Percentiles rank a stretch among this genome's conserved stretches.
These are phyloP conservation scores for Zygosaccharomyces siamensis DNA, from an alignment of 805 yeast genomes.

Conservation along the genomic window DNA sequence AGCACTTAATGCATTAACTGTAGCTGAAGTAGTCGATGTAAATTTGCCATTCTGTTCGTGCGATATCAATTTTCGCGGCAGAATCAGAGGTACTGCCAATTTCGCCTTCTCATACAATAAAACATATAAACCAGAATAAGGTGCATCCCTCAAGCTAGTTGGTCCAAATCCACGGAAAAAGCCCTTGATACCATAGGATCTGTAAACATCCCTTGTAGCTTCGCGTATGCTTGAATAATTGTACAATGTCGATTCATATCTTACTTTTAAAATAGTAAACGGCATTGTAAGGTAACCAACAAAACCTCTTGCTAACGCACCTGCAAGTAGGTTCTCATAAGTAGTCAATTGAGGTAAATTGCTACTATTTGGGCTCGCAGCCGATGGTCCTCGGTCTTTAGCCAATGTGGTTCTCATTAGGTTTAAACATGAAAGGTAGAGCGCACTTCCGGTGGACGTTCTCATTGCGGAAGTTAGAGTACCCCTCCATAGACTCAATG, in stretches of 20 bases:
- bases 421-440: conserved; percentile 74
- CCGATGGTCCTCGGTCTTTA: conserved; percentile 15
- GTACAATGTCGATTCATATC: conserved; percentile 80
- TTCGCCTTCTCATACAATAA: conserved; percentile 77
- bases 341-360: conserved; percentile 66
- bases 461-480: conserved; percentile 86
- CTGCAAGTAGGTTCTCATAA: conserved; percentile 65
- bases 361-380: conserved; percentile 32
- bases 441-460: conserved; percentile 85
- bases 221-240: conserved; percentile 58
- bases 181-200: conserved; percentile 52
- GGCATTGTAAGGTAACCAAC: conserved; percentile 95
- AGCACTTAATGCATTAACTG: conserved; percentile 73
- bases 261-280: conserved; percentile 79
- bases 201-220: conserved; percentile 55
- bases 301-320: conserved; percentile 70
- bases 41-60: conserved; percentile 24
- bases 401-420: conserved; percentile 51
- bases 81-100: conserved; percentile 43
- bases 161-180: conserved; percentile 86
- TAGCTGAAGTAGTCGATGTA: conserved; percentile 42
- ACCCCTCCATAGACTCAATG: conserved; percentile 77
- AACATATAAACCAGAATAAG: conserved; percentile 92
- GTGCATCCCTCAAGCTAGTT: conserved; percentile 86
- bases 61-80: conserved; percentile 23